Evolutionary conservation across 2,329 filamentous ascomycete species (phyloP).

Genomic region (Neocucurbitaria cava): DNA sequence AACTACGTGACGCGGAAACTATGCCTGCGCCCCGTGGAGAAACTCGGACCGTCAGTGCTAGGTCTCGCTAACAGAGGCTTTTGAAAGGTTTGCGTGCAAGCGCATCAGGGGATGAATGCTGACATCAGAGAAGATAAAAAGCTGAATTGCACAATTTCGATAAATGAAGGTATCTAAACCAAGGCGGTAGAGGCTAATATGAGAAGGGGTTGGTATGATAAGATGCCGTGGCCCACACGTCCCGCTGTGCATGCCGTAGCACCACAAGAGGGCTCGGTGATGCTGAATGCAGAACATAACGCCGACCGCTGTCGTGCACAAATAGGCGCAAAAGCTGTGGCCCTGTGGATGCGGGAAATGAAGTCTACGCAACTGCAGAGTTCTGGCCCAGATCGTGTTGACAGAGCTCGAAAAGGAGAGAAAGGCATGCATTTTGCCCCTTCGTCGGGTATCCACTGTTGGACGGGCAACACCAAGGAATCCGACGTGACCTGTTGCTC

Average conservation of each 20-base stretch:
- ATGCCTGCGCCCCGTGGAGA: not conserved
- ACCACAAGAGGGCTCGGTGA: constrained; percentile 4
- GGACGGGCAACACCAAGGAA: constrained; percentile 4
- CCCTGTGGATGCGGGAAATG: constrained; percentile 40
- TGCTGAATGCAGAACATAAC: constrained; percentile 22
- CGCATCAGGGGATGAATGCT: constrained; percentile 13
- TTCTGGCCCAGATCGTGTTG: constrained; percentile 24
- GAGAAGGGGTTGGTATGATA: constrained; percentile 18
- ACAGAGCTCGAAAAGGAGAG: constrained; percentile 21
- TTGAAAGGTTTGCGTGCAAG: not conserved
- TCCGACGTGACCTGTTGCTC: constrained; percentile 2
- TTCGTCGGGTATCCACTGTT: constrained; percentile 3
- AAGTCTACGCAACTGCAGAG: constrained; percentile 21
- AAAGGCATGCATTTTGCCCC: constrained; percentile 14
- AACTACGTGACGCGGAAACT: not conserved
- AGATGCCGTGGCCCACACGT: constrained; percentile 16
- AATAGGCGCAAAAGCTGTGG: constrained; percentile 37
- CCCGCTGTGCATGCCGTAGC: constrained; percentile 8
- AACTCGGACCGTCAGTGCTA: constrained; percentile 4
- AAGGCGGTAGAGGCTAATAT: constrained; percentile 20
- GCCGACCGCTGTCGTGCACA: constrained; percentile 30
- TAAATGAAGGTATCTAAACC: constrained; percentile 15
- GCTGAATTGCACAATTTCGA: constrained; percentile 23
- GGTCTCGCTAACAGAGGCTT: constrained; percentile 5
- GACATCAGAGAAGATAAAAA: constrained; percentile 9